Evolutionary conservation across 129 eudicot species (phyloP).

Genomic region (Sambucus nigra): DNA sequence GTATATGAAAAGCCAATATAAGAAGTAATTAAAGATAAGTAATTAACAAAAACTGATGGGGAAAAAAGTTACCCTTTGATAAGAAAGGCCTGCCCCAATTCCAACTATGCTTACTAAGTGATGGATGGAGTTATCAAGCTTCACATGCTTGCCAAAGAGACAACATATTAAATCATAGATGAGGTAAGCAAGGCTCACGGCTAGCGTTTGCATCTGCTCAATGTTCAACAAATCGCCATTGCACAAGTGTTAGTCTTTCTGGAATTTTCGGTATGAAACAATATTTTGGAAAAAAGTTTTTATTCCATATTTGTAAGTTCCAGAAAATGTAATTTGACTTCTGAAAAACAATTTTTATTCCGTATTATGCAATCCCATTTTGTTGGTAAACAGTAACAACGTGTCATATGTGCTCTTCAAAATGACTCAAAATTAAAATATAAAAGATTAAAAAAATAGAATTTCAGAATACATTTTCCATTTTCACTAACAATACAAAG

Average conservation of each 20-base stretch:
- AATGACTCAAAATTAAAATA: too few relatives aligned
- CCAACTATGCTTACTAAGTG: conserved; percentile 85
- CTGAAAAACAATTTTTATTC: too few relatives aligned
- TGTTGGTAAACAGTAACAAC: too few relatives aligned
- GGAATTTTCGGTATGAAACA: neutral
- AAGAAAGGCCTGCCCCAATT: conserved; percentile 67
- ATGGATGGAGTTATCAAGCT: conserved; percentile 66
- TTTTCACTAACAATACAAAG: too few relatives aligned
- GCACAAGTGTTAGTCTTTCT: too few relatives aligned
- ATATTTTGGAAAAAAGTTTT: neutral
- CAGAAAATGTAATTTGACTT: neutral
- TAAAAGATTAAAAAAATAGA: too few relatives aligned
- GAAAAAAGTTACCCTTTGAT: conserved; percentile 74
- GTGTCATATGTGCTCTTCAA: too few relatives aligned
- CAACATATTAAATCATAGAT: conserved; percentile 73
- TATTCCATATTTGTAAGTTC: too few relatives aligned
- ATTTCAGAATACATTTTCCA: too few relatives aligned
- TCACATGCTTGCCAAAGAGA: conserved; percentile 42
- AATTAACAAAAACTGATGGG: too few relatives aligned
- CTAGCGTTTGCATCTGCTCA: conserved; percentile 62
- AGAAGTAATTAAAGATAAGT: neutral
- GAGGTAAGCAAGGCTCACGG: conserved; percentile 50
- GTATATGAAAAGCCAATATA: neutral
- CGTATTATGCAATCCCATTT: too few relatives aligned
- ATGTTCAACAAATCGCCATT: neutral